These are phyloP conservation scores for Ceratobasidium sp. DNA, from an alignment of 1,284 basidiomycete genomes.

Conservation along the genomic window DNA sequence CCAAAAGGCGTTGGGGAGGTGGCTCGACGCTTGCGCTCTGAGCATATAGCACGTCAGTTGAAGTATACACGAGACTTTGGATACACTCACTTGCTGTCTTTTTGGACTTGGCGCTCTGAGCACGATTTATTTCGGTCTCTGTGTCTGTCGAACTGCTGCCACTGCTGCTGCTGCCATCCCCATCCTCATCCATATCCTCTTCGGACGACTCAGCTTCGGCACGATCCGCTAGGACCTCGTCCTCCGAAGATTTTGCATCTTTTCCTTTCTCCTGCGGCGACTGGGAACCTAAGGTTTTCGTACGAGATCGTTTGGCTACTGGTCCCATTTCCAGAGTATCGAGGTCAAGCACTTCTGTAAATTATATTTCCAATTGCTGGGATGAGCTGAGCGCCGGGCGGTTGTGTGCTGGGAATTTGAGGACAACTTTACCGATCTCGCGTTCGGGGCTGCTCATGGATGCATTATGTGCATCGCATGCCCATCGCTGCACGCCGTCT, in stretches of 20 bases:
- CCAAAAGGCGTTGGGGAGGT: constrained; percentile 77
- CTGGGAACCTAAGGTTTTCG: not conserved
- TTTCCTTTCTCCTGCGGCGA: not conserved
- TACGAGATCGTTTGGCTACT: constrained; percentile 11
- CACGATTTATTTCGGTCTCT: constrained; percentile 66
- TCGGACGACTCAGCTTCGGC: constrained; percentile 44
- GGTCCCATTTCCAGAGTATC: constrained; percentile 12
- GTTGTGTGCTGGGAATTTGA: not conserved
- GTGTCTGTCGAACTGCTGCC: constrained; percentile 54
- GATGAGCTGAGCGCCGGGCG: not conserved
- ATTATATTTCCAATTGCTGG: constrained; percentile 28
- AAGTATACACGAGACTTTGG: not conserved
- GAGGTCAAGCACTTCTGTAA: constrained; percentile 5
- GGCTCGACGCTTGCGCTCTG: constrained; percentile 75
- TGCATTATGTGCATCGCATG: constrained; percentile 34
- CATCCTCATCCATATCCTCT: constrained; percentile 49
- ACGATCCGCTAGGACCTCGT: not conserved
- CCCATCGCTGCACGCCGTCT: constrained; percentile 22
- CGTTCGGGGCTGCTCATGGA: constrained; percentile 14
- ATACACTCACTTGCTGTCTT: constrained; percentile 63
- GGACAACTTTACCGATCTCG: constrained; percentile 22
- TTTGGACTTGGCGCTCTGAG: constrained; percentile 66
- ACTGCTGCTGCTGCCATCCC: constrained; percentile 29
- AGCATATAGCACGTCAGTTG: not conserved
- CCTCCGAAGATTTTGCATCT: not conserved